These are phyloP conservation scores for Ceratocystis harringtonii DNA, from an alignment of 2,329 filamentous ascomycete genomes.

Conservation along the genomic window DNA sequence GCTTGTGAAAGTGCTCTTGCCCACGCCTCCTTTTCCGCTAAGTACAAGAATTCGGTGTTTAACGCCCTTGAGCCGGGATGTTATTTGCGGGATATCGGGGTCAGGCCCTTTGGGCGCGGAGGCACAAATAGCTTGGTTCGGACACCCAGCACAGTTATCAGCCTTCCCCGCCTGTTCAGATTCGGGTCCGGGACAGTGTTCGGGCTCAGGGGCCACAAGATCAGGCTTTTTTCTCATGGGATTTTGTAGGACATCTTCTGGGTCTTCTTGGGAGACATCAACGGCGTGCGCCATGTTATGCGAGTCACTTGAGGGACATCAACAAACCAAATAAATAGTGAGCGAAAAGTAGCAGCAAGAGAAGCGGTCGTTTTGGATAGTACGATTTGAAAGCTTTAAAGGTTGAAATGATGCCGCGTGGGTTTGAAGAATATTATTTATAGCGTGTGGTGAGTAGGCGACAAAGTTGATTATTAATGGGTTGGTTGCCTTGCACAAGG, in stretches of 20 bases:
- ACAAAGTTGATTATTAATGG: constrained; percentile 10
- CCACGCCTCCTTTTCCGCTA: constrained; percentile 89
- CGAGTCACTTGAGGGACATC: too few relatives aligned
- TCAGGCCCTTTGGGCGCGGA: constrained; percentile 90
- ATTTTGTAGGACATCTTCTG: constrained; percentile 57
- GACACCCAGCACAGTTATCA: constrained; percentile 86
- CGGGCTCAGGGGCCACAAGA: constrained; percentile 86
- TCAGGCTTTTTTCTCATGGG: constrained; percentile 59
- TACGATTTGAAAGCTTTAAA: too few relatives aligned
- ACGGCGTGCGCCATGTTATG: constrained; percentile 62
- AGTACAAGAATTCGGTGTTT: constrained; percentile 87
- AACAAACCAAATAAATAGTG: not conserved
- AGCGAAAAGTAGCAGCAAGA: not conserved
- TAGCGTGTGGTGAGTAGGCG: not conserved
- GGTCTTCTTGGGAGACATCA: constrained; percentile 41
- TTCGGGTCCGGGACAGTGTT: constrained; percentile 89
- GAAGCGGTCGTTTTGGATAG: not conserved
- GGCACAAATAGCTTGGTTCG: constrained; percentile 90
- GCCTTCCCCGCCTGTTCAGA: constrained; percentile 53
- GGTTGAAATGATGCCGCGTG: not conserved
- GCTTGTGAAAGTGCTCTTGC: constrained; percentile 85
- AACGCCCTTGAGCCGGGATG: constrained; percentile 63
- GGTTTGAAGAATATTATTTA: not conserved
- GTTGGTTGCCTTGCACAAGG: not conserved
- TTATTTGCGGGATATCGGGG: constrained; percentile 81